Percentiles rank a stretch among this genome's conserved stretches.
These are phyloP conservation scores for Ceratobasidium theobromae DNA, from an alignment of 1,284 basidiomycete genomes.

Conservation along the genomic window DNA sequence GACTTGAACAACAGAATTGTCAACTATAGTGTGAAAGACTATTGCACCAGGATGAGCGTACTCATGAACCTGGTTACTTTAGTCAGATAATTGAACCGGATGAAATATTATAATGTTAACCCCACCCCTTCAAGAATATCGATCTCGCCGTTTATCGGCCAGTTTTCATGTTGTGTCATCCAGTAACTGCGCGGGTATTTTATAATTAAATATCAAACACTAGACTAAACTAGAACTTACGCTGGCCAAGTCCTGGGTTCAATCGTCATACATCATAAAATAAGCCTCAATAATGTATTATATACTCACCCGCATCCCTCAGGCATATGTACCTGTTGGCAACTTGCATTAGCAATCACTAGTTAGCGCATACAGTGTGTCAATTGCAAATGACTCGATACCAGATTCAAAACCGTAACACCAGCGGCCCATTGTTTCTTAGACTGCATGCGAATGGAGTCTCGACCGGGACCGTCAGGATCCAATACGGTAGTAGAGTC, in stretches of 20 bases:
- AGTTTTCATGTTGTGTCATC: conserved; percentile 50
- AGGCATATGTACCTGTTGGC: conserved; percentile 40
- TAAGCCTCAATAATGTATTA: neutral
- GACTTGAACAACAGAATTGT: neutral
- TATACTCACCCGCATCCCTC: conserved; percentile 39
- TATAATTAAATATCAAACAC: neutral
- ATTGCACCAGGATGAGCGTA: neutral
- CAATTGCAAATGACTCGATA: too few species aligned
- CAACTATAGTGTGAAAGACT: neutral
- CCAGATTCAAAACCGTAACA: conserved; percentile 29
- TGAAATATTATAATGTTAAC: conserved; percentile 39
- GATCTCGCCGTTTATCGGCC: conserved; percentile 52
- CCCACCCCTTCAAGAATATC: conserved; percentile 53
- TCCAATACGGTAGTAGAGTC: conserved; percentile 36
- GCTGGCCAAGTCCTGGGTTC: conserved; percentile 61
- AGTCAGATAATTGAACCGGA: neutral
- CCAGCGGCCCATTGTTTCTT: conserved; percentile 30
- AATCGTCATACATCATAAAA: neutral
- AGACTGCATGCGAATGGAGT: conserved; percentile 35
- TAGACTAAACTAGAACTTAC: conserved; percentile 32
- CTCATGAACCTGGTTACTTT: conserved; percentile 7
- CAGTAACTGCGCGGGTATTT: neutral
- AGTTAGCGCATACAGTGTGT: neutral
- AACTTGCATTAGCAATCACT: too few species aligned
- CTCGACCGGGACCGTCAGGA: conserved; percentile 33